phyloP scores from a whole-genome alignment of 345 rosid species.

The Hirschfeldia incana region DNA sequence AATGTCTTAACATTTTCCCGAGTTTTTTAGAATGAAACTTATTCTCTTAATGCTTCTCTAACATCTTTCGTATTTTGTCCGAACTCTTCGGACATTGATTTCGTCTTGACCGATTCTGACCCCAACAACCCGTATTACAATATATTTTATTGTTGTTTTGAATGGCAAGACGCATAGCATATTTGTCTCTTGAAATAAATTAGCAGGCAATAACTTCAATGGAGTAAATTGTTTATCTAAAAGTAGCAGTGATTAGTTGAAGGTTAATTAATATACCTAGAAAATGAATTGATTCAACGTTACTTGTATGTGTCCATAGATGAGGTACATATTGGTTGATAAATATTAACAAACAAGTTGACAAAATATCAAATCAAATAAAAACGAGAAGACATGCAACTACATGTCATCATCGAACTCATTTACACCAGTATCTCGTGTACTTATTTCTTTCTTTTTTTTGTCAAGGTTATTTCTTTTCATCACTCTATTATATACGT shows the following conservation, averaged over 20 bases:
- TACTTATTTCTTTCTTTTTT: neutral
- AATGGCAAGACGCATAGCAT: constrained; percentile 34
- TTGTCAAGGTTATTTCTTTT: neutral
- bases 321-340: constrained; percentile 4
- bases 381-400: neutral
- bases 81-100: no score
- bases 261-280: neutral
- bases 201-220: neutral
- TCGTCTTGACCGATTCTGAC: no score
- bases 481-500: neutral
- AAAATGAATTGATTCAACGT: constrained; percentile 10
- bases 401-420: neutral
- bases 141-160: neutral
- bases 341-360: neutral
- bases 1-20: no score
- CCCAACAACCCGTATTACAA: no score
- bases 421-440: neutral
- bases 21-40: no score
- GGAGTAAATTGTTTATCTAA: neutral
- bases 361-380: neutral
- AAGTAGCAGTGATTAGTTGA: neutral
- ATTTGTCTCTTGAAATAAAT: neutral
- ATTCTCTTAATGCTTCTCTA: no score
- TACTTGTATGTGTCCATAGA: constrained; percentile 12
- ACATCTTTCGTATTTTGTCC: no score